Evolutionary conservation across 768 basidiomycete genomes (phyloP), one percentile per base, ranked within the genome.

Genomic region (Candolleomyces eurysporus): DNA sequence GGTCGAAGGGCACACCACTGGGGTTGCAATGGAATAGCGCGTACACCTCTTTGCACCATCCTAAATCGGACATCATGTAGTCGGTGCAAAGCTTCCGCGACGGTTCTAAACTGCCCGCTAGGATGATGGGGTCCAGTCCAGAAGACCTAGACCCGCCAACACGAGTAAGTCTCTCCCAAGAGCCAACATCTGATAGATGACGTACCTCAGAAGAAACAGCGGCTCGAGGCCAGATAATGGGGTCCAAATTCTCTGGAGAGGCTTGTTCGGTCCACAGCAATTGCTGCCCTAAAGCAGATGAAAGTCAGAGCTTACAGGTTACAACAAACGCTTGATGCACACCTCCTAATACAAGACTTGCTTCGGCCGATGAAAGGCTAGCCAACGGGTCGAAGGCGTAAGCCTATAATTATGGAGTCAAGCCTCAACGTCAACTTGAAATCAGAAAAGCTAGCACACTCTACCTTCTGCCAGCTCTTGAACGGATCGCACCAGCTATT

Each of bases 401-500:
- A 1, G 87, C 73, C 78, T 74, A 19, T 22, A 22, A 14, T 51
- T n/a, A n/a, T 51, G 7, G 21, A 3, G 7, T 21, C 19, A 26
- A 10, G 36, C 7, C 21, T 48, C 26, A n/a, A n/a, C n/a, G n/a
- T n/a, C n/a, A 14, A 49, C 32, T 30, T 30, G 59, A 60, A 36
- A 36, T 36, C 36, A 58, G 14, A 17, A 48, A 50, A 22, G 36
- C 36, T 36, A 36, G 31, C 61, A 61, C 58, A 11, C 6, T 36
- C 36, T 36, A 89, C 88, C 73, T 84, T 82, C 68, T 89, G 85
- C 91, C 91, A 93, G 7, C 85, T 85, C 72, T 91, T 91, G 84
- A 87, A 91, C 0, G 89, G 88, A 66, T 88, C 87, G 67, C 88
- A 90, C 87, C 89, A 91, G 66, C 84, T 86, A 62, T 84, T 84